Percentiles rank a stretch among this genome's conserved stretches.
Evolutionary conservation across 495 filamentous ascomycete genomes (phyloP).

Genomic region (Lentithecium fluviatile): DNA sequence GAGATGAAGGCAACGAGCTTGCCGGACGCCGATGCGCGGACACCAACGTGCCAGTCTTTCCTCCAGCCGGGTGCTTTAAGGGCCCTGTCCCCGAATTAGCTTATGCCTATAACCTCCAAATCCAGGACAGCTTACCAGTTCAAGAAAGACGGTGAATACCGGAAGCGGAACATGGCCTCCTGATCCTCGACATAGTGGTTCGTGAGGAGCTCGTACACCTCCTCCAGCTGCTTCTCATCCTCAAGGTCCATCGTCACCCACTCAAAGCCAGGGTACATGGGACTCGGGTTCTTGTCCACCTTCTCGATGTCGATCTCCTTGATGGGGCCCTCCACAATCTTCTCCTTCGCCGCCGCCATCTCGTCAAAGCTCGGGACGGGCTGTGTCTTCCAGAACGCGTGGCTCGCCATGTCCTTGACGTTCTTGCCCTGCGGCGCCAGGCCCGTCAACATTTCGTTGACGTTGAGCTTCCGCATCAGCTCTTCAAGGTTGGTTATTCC

Average conservation of each 20-base stretch:
- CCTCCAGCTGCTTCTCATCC: constrained; percentile 64
- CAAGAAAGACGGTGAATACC: constrained; percentile 84
- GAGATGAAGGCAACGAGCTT: constrained; percentile 94
- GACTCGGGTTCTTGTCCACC: constrained; percentile 66
- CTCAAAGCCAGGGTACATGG: constrained; percentile 75
- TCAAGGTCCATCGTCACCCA: constrained; percentile 90
- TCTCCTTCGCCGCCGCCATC: constrained; percentile 35
- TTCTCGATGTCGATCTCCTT: constrained; percentile 70
- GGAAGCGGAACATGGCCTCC: constrained; percentile 95
- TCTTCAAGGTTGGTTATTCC: constrained; percentile 51
- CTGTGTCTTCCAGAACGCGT: constrained; percentile 98
- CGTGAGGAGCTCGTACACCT: constrained; percentile 83
- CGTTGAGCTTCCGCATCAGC: constrained; percentile 66
- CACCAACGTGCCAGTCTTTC: constrained; percentile 92
- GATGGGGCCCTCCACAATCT: constrained; percentile 59
- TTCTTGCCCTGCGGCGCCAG: constrained; percentile 74
- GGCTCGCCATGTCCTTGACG: constrained; percentile 89
- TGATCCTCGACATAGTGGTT: constrained; percentile 96
- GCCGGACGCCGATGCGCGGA: constrained; percentile 70
- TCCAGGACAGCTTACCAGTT: constrained; percentile 63
- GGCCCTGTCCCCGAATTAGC: constrained; percentile 60
- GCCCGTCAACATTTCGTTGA: constrained; percentile 80
- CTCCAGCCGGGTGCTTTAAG: constrained; percentile 93
- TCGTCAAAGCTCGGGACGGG: constrained; percentile 76
- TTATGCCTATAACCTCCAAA: constrained; percentile 4